These are phyloP conservation scores for Boletus sp. DNA, from an alignment of 768 basidiomycete species.

Conservation along the genomic window DNA sequence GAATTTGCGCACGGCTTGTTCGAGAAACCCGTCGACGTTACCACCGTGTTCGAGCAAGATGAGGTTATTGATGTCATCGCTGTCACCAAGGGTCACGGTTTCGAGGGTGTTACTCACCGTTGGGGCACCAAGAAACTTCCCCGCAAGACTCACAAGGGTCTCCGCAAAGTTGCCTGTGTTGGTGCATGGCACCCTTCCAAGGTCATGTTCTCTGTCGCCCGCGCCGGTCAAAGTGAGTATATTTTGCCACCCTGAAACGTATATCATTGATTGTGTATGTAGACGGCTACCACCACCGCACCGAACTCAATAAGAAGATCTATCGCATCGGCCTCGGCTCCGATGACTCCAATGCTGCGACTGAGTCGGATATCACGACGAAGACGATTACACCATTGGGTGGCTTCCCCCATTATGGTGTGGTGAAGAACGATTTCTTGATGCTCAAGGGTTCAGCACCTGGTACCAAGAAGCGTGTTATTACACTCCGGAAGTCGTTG, in stretches of 20 bases:
- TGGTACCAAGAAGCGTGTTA: constrained; percentile 96
- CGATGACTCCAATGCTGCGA: constrained; percentile 84
- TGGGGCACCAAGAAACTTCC: constrained; percentile 99
- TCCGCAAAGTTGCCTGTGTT: constrained; percentile 98
- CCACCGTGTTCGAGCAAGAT: constrained; percentile 89
- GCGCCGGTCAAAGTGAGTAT: constrained; percentile 95
- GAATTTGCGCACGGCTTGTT: constrained; percentile 91
- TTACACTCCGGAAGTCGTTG: constrained; percentile 95
- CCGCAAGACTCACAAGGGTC: constrained; percentile 99
- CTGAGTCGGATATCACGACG: constrained; percentile 91
- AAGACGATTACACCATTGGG: constrained; percentile 96
- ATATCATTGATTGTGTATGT: constrained; percentile 8
- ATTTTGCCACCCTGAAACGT: constrained; percentile 1
- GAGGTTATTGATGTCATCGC: constrained; percentile 96
- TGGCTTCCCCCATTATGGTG: constrained; percentile 98
- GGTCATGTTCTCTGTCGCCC: constrained; percentile 99
- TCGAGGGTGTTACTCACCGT: constrained; percentile 98
- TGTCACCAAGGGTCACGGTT: constrained; percentile 99
- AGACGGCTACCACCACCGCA: constrained; percentile 97
- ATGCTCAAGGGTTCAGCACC: constrained; percentile 95
- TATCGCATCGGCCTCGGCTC: constrained; percentile 86
- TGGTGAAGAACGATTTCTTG: constrained; percentile 98
- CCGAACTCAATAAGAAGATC: constrained; percentile 98
- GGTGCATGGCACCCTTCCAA: constrained; percentile 98
- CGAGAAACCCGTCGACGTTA: constrained; percentile 91